phyloP scores from a whole-genome alignment of 331 rosid species.

The Acacia pycnantha region DNA sequence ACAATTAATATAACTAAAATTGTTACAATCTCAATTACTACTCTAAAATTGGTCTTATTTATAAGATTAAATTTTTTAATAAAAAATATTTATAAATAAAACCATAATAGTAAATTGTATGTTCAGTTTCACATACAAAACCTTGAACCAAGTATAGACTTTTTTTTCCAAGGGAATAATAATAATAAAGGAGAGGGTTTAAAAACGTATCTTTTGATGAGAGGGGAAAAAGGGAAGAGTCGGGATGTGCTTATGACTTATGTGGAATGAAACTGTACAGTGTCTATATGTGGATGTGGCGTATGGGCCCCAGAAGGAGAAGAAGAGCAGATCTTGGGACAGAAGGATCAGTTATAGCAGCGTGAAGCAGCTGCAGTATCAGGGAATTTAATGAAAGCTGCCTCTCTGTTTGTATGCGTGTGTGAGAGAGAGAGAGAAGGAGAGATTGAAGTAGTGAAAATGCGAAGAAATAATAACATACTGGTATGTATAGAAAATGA shows the following conservation, averaged over 20 bases:
- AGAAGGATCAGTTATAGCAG: conserved; percentile 33
- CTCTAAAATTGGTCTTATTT: no score
- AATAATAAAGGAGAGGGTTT: not conserved
- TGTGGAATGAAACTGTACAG: not conserved
- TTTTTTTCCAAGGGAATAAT: no score
- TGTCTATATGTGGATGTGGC: not conserved
- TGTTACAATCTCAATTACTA: no score
- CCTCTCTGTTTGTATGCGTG: not conserved
- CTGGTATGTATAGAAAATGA: no score
- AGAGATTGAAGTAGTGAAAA: not conserved
- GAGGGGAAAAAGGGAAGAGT: conserved; percentile 9
- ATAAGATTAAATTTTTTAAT: no score
- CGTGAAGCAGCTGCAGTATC: conserved; percentile 22
- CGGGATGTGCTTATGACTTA: conserved; percentile 20
- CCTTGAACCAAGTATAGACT: not conserved
- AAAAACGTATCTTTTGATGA: conserved; percentile 14
- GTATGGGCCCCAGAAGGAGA: conserved; percentile 9
- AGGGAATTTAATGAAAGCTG: conserved; percentile 40
- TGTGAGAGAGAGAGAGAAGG: not conserved
- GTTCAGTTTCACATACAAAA: not conserved
- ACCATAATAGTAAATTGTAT: no score
- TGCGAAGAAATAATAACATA: not conserved
- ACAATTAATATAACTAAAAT: no score
- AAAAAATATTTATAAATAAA: no score
- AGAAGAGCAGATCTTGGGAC: conserved; percentile 28